These are phyloP conservation scores for Venturia effusa DNA, from an alignment of 2,329 filamentous ascomycete genomes.

Conservation along the genomic window DNA sequence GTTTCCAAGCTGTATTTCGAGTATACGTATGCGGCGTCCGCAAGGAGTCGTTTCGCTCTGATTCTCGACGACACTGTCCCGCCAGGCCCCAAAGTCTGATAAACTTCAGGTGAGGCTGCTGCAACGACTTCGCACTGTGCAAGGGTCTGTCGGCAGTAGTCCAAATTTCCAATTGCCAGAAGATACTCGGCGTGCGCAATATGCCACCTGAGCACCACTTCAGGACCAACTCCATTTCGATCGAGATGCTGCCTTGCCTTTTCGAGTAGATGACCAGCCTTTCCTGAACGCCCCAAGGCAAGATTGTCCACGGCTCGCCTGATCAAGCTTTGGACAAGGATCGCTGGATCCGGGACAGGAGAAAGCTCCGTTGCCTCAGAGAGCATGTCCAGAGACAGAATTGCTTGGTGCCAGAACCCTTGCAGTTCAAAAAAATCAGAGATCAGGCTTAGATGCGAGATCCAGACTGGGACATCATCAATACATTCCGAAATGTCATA, in stretches of 20 bases:
- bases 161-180: conserved; percentile 52
- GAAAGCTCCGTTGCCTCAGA: conserved; percentile 37
- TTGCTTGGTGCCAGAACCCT: conserved; percentile 39
- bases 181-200: conserved; percentile 66
- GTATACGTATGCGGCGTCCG: conserved; percentile 32
- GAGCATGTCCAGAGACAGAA: conserved; percentile 40
- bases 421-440: conserved; percentile 48
- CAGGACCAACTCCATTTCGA: conserved; percentile 27
- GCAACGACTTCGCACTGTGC: conserved; percentile 21
- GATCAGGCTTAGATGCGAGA: conserved; percentile 41
- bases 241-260: conserved; percentile 43
- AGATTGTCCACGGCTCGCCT: conserved; percentile 45
- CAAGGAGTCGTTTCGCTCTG: conserved; percentile 31
- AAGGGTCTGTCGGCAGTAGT: conserved; percentile 40
- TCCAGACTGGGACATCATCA: conserved; percentile 39
- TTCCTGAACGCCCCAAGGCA: conserved; percentile 48
- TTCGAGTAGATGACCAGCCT: conserved; percentile 46
- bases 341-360: conserved; percentile 24
- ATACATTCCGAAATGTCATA: conserved; percentile 33
- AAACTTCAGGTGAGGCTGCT: conserved; percentile 3
- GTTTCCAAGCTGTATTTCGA: conserved; percentile 54
- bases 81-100: conserved; percentile 20
- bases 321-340: conserved; percentile 32
- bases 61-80: conserved; percentile 24
- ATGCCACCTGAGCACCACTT: conserved; percentile 47